Evolutionary conservation across 257 asterid species (phyloP).

Genomic region (Primulina huaijiensis): DNA sequence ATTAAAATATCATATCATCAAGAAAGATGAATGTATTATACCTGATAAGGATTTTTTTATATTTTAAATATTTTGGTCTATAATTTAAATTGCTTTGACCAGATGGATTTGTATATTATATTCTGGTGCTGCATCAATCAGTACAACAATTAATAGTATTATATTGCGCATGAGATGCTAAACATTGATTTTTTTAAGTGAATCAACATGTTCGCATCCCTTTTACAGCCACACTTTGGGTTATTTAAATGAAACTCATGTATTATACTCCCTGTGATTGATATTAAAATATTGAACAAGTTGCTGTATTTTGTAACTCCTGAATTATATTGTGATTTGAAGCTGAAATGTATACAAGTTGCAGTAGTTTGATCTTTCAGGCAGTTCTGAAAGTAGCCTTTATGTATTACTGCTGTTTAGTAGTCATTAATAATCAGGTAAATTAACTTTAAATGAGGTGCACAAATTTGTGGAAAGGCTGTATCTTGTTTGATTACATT

Average conservation of each 20-base stretch:
- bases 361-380: background rate
- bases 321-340: background rate
- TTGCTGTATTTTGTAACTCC: background rate
- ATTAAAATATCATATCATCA: background rate
- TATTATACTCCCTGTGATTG: no score
- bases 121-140: conserved; percentile 23
- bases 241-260: no score
- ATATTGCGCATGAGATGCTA: conserved; percentile 32
- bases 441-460: background rate
- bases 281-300: no score
- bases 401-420: background rate
- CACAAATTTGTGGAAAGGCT: background rate
- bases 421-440: conserved; percentile 25
- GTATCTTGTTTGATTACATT: conserved; percentile 13
- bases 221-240: conserved; percentile 24
- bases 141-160: conserved; percentile 21
- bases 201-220: conserved; percentile 23
- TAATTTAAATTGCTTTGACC: conserved; percentile 33
- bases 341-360: background rate
- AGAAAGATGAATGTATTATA: conserved; percentile 11
- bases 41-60: conserved; percentile 1
- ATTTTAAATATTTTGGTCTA: conserved; percentile 21
- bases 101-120: conserved; percentile 29
- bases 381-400: background rate
- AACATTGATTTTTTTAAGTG: conserved; percentile 11